phyloP scores from a whole-genome alignment of 1,284 basidiomycete genomes.

The Trametes hirsuta region DNA sequence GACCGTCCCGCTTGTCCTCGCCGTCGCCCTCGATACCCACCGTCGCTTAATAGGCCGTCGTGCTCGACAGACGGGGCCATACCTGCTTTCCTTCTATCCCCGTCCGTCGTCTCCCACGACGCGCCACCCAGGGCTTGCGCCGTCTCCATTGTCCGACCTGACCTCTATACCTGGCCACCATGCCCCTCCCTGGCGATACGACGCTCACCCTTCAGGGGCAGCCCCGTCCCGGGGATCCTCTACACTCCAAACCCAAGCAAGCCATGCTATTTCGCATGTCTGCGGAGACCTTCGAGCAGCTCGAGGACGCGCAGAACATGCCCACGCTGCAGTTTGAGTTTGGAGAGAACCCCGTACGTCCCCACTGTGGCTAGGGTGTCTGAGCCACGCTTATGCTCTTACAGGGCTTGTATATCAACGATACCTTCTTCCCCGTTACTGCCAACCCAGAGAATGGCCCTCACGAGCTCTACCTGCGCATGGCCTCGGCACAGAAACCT shows the following conservation, averaged over 20 bases:
- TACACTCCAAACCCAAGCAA: slow-evolving; percentile 63
- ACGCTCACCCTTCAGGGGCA: slow-evolving; percentile 60
- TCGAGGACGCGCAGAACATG: slow-evolving; percentile 51
- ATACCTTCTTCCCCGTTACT: slow-evolving; percentile 62
- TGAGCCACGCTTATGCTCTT: background rate
- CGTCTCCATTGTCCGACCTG: slow-evolving; percentile 1
- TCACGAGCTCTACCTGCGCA: slow-evolving; percentile 73
- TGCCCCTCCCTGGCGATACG: slow-evolving; percentile 63
- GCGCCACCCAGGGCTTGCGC: slow-evolving; percentile 2
- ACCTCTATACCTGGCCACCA: slow-evolving; percentile 30
- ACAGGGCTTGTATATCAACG: slow-evolving; percentile 69
- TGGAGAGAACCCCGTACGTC: slow-evolving; percentile 56
- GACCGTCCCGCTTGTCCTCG: background rate
- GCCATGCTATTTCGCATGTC: slow-evolving; percentile 77
- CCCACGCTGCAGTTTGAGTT: slow-evolving; percentile 62
- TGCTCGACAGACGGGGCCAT: background rate
- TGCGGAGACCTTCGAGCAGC: slow-evolving; percentile 65
- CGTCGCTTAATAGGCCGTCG: background rate
- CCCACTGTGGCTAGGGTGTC: background rate
- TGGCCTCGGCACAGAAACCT: slow-evolving; percentile 56
- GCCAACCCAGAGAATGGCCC: slow-evolving; percentile 52
- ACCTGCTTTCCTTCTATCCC: background rate
- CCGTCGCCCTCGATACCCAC: background rate
- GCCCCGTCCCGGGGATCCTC: slow-evolving; percentile 52
- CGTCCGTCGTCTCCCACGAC: background rate